Percentiles rank a stretch among this genome's conserved stretches.
These are phyloP conservation scores for Nannizziopsis arthrosporioides DNA, from an alignment of 2,329 filamentous ascomycete genomes.

Conservation along the genomic window DNA sequence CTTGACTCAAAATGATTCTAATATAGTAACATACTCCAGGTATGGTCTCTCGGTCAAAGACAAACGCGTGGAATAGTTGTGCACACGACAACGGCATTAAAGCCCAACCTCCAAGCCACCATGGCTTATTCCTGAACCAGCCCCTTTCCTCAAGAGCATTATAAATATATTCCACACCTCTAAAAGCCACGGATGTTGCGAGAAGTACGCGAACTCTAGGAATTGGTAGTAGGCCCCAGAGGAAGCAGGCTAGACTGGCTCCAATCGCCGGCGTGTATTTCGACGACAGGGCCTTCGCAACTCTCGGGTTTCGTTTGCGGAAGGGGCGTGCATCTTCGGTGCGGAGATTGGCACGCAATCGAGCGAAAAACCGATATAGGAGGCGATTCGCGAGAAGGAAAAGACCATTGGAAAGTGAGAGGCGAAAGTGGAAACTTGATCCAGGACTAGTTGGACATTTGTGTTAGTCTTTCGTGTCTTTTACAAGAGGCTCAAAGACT, in stretches of 20 bases:
- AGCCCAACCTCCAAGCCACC: conserved; percentile 79
- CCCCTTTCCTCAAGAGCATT: conserved; percentile 65
- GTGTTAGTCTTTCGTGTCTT: conserved; percentile 6
- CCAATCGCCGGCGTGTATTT: conserved; percentile 79
- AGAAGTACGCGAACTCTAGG: conserved; percentile 64
- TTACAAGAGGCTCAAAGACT: background rate
- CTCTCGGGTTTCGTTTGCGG: conserved; percentile 66
- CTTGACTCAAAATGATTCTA: background rate
- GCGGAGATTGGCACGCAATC: conserved; percentile 66
- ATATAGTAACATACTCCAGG: conserved; percentile 41
- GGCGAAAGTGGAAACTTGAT: conserved; percentile 46
- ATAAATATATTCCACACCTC: conserved; percentile 75
- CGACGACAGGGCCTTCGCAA: conserved; percentile 65
- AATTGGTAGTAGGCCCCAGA: conserved; percentile 62
- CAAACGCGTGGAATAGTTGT: conserved; percentile 62
- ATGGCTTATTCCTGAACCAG: conserved; percentile 56
- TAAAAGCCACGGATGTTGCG: conserved; percentile 68
- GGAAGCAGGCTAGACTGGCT: conserved; percentile 73
- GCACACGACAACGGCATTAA: conserved; percentile 64
- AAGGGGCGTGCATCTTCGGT: conserved; percentile 72
- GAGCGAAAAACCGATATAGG: conserved; percentile 77
- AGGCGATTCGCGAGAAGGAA: conserved; percentile 82
- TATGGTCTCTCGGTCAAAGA: conserved; percentile 66
- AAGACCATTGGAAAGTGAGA: conserved; percentile 71
- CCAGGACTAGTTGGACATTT: no score